phyloP scores from a whole-genome alignment of 2,329 filamentous ascomycete genomes.

The Fusarium nisikadoi region DNA sequence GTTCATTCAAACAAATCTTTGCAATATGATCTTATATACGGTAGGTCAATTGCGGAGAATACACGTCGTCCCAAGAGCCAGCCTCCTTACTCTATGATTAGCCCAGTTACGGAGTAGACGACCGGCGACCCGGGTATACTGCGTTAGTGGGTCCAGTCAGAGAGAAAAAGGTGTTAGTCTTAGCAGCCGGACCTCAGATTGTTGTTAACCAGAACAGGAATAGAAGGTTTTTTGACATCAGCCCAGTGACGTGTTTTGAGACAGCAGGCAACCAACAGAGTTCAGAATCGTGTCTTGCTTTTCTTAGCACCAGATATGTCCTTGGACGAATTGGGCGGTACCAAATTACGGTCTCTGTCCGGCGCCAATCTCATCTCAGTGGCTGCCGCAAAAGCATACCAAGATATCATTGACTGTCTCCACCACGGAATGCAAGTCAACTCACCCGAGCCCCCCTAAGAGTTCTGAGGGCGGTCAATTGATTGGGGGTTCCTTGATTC shows the following conservation, averaged over 20 bases:
- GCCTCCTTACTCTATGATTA: background rate
- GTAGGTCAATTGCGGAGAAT: background rate
- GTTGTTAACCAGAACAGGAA: background rate
- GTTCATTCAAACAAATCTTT: background rate
- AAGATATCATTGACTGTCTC: too few species aligned
- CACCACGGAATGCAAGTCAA: background rate
- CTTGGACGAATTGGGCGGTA: too few species aligned
- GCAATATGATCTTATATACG: background rate
- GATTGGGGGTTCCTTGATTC: background rate
- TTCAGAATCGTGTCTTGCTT: background rate
- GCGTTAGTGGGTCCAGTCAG: background rate
- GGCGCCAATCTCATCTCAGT: too few species aligned
- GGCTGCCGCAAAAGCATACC: too few species aligned
- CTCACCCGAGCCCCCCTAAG: background rate
- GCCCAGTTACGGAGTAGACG: background rate
- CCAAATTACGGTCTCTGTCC: too few species aligned
- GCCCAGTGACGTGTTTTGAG: background rate
- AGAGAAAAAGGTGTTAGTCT: background rate
- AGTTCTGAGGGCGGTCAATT: background rate
- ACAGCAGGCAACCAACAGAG: background rate
- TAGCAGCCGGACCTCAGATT: background rate
- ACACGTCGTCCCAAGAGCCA: background rate
- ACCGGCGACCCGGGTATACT: background rate
- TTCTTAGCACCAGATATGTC: too few species aligned
- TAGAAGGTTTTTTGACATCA: background rate